Evolutionary conservation across 495 filamentous ascomycete genomes (phyloP).

Genomic region (Xylaria curta): DNA sequence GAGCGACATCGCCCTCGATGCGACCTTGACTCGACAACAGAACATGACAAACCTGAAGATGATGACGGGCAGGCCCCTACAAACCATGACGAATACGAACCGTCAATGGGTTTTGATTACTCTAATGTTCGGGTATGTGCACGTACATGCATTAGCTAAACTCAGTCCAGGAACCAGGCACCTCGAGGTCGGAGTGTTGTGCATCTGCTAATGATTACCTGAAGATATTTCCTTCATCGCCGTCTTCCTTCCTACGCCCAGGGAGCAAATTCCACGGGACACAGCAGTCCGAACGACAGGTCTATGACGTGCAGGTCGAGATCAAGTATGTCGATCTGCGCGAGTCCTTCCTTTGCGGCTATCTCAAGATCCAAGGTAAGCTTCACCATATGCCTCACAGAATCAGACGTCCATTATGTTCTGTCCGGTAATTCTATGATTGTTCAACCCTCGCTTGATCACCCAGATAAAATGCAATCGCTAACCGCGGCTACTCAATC

Average conservation of each 20-base stretch:
- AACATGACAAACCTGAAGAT: constrained; percentile 34
- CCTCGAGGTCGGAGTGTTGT: not conserved
- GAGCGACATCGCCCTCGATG: constrained; percentile 28
- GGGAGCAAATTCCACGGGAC: constrained; percentile 90
- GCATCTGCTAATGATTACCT: constrained; percentile 22
- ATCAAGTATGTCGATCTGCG: constrained; percentile 95
- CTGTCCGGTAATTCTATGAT: not conserved
- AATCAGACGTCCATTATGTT: not conserved
- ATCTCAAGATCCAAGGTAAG: constrained; percentile 93
- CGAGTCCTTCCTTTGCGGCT: constrained; percentile 95
- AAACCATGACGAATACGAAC: constrained; percentile 37
- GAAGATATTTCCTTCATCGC: constrained; percentile 64
- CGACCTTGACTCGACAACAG: constrained; percentile 32
- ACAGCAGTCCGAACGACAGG: constrained; percentile 87
- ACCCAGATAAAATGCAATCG: constrained; percentile 11
- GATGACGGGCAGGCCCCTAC: constrained; percentile 28
- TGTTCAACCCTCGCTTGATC: not conserved
- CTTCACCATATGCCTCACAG: constrained; percentile 22
- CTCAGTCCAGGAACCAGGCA: not conserved
- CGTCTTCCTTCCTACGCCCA: constrained; percentile 84
- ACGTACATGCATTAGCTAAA: not conserved
- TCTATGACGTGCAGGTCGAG: constrained; percentile 95
- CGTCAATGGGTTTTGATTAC: constrained; percentile 68
- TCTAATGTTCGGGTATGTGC: constrained; percentile 68
- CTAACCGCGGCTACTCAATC: constrained; percentile 24